Evolutionary conservation across 2,329 filamentous ascomycete species (phyloP), one percentile per base, ranked within the genome.

Genomic region (Lojkania enalia): DNA sequence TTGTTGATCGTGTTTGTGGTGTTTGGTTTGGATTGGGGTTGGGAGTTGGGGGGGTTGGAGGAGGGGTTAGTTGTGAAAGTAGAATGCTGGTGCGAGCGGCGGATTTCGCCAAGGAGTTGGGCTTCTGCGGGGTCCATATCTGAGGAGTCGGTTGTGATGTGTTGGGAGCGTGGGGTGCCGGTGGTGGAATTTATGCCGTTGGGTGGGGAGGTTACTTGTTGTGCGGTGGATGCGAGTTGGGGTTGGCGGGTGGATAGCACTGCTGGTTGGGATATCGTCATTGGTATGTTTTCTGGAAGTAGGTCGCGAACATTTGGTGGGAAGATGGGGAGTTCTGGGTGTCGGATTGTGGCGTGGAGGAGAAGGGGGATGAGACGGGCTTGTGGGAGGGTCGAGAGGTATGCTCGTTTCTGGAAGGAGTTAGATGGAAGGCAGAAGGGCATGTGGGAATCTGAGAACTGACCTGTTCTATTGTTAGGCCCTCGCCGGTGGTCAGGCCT

Each of bases 291-390:
- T 51, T 25, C 59, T 9, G 58, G 47, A 23, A 66, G 51, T 0
- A 67, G 48, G 19, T 41, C 45, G 3, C 55, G 49, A 15, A 66
- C 48, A 35, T 69, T 68, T 29, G 69, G 66, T n/a, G 74, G 64
- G 53, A 88, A 90, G 40, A 90, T 73, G 4, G 85, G 81, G 4
- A 90, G 72, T 41, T 83, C 78, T 2, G 86, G 84, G 48, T 87
- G 77, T 2, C 81, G 67, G 35, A 79, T 77, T 20, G 80, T 81
- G 46, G 83, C 77, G 50, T 80, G 78, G 46, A 88, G 74, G 25
- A 90, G 73, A 20, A 90, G 75, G 41, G 80, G 79, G 35, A 89
- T 79, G 1, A 91, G 74, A 29, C 83, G 75, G 7, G 76, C 69
- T 52, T 82, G 80, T 2, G 85, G 72, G 20, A 89, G 74, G 11